Evolutionary conservation across 345 rosid genomes (phyloP).

Genomic region (Angophora floribunda): DNA sequence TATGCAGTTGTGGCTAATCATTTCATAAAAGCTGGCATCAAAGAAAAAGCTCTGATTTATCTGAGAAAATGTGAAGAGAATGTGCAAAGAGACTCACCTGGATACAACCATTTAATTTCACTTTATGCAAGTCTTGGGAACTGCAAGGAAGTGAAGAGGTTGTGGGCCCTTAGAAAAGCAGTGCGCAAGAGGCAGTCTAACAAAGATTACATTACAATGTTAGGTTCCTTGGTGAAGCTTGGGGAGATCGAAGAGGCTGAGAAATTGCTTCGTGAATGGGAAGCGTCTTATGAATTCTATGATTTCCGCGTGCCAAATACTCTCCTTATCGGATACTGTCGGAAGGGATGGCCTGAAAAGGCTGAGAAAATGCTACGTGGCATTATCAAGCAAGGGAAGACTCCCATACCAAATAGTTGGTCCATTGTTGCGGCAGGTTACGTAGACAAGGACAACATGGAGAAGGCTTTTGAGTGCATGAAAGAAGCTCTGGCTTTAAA

Average conservation of each 20-base stretch:
- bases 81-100: conserved; percentile 51
- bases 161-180: conserved; percentile 53
- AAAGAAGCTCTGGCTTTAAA: conserved; percentile 30
- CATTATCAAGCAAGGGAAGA: conserved; percentile 33
- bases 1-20: conserved; percentile 61
- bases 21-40: conserved; percentile 41
- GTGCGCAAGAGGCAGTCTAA: conserved; percentile 53
- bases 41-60: conserved; percentile 31
- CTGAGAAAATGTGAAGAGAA: conserved; percentile 44
- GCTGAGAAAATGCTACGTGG: conserved; percentile 52
- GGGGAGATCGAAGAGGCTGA: conserved; percentile 53
- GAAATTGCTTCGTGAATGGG: conserved; percentile 53
- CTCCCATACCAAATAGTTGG: conserved; percentile 52
- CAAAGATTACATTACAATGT: conserved; percentile 43
- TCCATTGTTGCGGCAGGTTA: conserved; percentile 42
- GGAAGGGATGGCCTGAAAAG: conserved; percentile 27
- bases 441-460: conserved; percentile 18
- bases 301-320: conserved; percentile 46
- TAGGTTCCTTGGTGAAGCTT: conserved; percentile 61
- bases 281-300: conserved; percentile 37
- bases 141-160: conserved; percentile 44
- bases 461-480: conserved; percentile 42
- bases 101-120: conserved; percentile 56
- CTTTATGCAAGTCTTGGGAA: conserved; percentile 58
- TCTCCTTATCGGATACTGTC: conserved; percentile 26